Evolutionary conservation across 257 asterid genomes (phyloP).

Genomic region (Solanum dulcamara): DNA sequence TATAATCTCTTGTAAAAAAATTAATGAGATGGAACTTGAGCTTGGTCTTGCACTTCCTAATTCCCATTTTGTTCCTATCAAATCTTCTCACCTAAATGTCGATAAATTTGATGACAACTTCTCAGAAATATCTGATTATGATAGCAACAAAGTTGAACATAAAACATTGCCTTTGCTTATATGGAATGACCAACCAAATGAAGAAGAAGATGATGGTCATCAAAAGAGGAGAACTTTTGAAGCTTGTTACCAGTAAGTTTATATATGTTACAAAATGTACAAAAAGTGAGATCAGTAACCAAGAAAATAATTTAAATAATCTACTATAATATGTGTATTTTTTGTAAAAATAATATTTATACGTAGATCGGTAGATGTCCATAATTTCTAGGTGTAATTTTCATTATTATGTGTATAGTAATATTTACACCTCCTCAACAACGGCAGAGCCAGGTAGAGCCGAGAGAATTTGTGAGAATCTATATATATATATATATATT

Average conservation of each 20-base stretch:
- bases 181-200: conserved; percentile 13
- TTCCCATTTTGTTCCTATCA: conserved; percentile 3
- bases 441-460: too few species aligned
- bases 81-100: neutral
- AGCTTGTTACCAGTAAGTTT: neutral
- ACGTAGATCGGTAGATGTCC: neutral
- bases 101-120: neutral
- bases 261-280: neutral
- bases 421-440: too few species aligned
- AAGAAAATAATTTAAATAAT: too few species aligned
- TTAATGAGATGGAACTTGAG: conserved; percentile 45
- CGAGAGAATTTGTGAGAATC: too few species aligned
- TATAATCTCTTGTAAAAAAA: neutral
- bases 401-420: too few species aligned
- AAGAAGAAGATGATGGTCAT: neutral
- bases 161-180: conserved; percentile 29
- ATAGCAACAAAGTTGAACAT: neutral
- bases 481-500: too few species aligned
- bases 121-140: neutral
- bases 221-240: conserved; percentile 1
- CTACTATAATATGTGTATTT: too few species aligned
- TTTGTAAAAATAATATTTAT: neutral
- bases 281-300: too few species aligned
- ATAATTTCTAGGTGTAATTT: neutral
- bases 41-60: conserved; percentile 40